Base-by-base conservation (phyloP, 148 eudicot genomes). In the Rhododendron simsii region DNA sequence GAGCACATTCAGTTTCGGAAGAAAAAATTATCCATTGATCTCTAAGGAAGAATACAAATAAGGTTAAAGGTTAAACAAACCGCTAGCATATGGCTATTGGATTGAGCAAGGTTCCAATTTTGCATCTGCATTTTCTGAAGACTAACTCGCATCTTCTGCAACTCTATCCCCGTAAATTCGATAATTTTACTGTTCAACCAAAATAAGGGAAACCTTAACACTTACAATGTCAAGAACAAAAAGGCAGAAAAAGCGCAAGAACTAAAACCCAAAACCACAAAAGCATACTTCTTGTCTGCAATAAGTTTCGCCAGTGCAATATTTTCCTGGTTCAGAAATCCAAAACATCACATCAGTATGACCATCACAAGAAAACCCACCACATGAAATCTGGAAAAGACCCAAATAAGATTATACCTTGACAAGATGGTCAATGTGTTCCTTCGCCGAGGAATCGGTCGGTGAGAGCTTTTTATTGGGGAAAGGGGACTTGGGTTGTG, bases 41-140 rank as follows among this genome's bases (percentile, higher is more conserved):
- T 30, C 33, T 33, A 28, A 83, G 61, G 48, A 39, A 51, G 48
- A 20, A 82, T 23, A 79, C 15, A 5, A 8, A 7, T 39, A 50
- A 65, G 35, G 80, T 39, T 15, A 61, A 84, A 82, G 10, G 33
- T 26, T 3, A 67, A 80, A 85, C 86, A 61, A 37, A 94, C 97
- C 87, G 94, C 95, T 84, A 88, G 83, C 91, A 93, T 93, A 71
- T 88, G 97, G 65, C 91, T 87, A 57, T 94, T 92, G 65, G 90
- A 85, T 87, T 93, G 97, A 87, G 95, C 95, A 87, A 94, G 93
- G 57, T 86, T 90, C 93, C 89, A 92, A 85, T 94, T 94, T 84
- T 94, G 95, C 90, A 90, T 80, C 90, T 88, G 94, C 81, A 87
- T 81, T 81, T 84, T 93, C 91, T 88, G 91, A 85, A 93, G 86